Base-by-base conservation (phyloP, 2,329 filamentous ascomycete genomes). In the Cercospora zeina region DNA sequence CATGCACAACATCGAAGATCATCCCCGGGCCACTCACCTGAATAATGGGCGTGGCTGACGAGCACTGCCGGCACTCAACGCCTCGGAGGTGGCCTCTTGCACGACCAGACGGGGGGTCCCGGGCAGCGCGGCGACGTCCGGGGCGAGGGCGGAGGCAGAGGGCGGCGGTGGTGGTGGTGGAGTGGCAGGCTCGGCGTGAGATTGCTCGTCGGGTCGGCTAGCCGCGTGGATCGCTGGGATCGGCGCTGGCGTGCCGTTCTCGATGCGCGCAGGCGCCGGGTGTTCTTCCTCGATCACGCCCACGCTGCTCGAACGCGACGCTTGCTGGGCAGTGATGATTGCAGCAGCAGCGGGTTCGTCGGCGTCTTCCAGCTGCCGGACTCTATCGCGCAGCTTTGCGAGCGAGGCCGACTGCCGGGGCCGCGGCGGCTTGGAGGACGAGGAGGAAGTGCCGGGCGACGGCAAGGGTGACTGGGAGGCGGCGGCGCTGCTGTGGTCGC, bases 371-470 rank as follows among this genome's bases (percentile, higher is more conserved):
- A 19, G 50, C 16, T 36, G 50, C 59, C 64, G 55, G 59, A 69
- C 65, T 59, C 63, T 67, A 24, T 67, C 64, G 58, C 64, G 63
- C 24, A 71, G 70, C 64, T 63, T 65, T 13, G 63, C 58, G 11
- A 68, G 56, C 33, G 67, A 69, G 31, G 57, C 59, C n/a, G 58
- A 59, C 53, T 64, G 66, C 42, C 64, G 51, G 21, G 60, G 34
- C 36, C 33, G n/a, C 27, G 34, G 59, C n/a, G 34, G 59, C n/a
- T 30, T 14, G 14, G 30, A 27, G 14, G 30, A 27, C 24, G 51
- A 21, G 57, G 53, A 10, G 30, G 51, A 58, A 14, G 54, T 45
- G 31, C 34, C 19, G n/a, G 60, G 65, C 3, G 63, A 62, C 16
- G 61, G 58, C 13, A 63, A 62, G 50, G 62, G 58, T 2, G 64